Evolutionary conservation across 2,329 filamentous ascomycete genomes (phyloP).

Genomic region (Ceratocystis albifundus): DNA sequence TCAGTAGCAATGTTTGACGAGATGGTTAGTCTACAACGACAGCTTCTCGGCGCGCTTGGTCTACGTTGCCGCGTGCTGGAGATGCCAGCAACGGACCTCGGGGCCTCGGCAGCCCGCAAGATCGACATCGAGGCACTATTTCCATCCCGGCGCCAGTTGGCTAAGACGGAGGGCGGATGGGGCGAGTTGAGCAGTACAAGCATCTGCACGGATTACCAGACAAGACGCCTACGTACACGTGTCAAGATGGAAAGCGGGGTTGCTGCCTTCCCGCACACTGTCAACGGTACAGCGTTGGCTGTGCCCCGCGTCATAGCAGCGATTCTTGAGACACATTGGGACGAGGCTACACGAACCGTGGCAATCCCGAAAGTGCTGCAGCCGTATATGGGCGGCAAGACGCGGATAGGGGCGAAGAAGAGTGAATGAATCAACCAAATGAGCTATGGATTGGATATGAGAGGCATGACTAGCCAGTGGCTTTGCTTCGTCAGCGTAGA

Average conservation of each 20-base stretch:
- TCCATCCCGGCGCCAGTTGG: slow-evolving; percentile 53
- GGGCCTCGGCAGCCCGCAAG: slow-evolving; percentile 77
- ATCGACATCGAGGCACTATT: slow-evolving; percentile 92
- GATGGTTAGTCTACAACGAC: slow-evolving; percentile 74
- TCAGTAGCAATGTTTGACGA: slow-evolving; percentile 61
- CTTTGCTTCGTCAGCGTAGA: not conserved
- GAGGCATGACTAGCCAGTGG: no score
- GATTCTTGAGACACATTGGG: slow-evolving; percentile 82
- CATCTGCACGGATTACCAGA: slow-evolving; percentile 92
- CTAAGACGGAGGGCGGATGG: slow-evolving; percentile 55
- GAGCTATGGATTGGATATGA: no score
- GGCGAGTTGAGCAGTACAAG: slow-evolving; percentile 87
- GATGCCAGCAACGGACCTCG: slow-evolving; percentile 82
- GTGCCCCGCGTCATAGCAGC: slow-evolving; percentile 83
- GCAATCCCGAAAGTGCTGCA: slow-evolving; percentile 66
- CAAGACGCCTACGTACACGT: slow-evolving; percentile 65
- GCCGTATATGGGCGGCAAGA: slow-evolving; percentile 70
- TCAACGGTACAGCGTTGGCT: slow-evolving; percentile 89
- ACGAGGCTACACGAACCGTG: slow-evolving; percentile 55
- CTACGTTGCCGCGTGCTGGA: slow-evolving; percentile 81
- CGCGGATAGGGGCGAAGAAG: slow-evolving; percentile 43
- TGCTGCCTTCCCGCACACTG: slow-evolving; percentile 69
- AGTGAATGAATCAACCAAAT: not conserved
- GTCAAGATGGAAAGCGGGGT: slow-evolving; percentile 58
- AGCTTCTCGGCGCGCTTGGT: slow-evolving; percentile 65